These are phyloP conservation scores for Sordariomycetes sp. DNA, from an alignment of 2,329 filamentous ascomycete species.

Conservation along the genomic window DNA sequence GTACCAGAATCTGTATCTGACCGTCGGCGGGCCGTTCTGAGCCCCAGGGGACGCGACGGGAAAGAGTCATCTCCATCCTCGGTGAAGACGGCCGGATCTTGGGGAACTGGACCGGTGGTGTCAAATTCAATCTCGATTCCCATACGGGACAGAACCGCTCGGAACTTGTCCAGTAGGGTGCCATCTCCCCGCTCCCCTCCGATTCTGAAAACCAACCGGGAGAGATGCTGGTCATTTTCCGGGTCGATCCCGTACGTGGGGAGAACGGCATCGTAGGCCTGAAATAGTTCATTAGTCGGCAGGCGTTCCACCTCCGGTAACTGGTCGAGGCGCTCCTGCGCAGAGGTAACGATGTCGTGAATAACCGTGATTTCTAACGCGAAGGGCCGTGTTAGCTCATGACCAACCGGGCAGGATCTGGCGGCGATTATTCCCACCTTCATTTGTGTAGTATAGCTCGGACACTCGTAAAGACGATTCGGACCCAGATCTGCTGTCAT, in stretches of 20 bases:
- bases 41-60: not conserved
- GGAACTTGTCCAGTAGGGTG: slow-evolving; percentile 56
- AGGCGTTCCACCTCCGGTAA: slow-evolving; percentile 48
- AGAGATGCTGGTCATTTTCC: slow-evolving; percentile 63
- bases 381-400: not conserved
- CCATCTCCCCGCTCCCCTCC: slow-evolving; percentile 47
- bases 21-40: not conserved
- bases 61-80: not conserved
- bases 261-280: slow-evolving; percentile 68
- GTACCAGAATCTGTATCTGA: not conserved
- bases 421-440: slow-evolving; percentile 27
- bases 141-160: slow-evolving; percentile 51
- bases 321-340: slow-evolving; percentile 47
- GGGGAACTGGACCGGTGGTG: not conserved
- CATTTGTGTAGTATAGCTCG: slow-evolving; percentile 43
- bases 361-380: slow-evolving; percentile 61
- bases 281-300: slow-evolving; percentile 67
- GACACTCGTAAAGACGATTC: slow-evolving; percentile 11
- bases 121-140: slow-evolving; percentile 58
- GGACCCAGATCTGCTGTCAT: slow-evolving; percentile 18
- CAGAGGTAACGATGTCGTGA: slow-evolving; percentile 61
- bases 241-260: slow-evolving; percentile 54
- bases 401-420: not conserved
- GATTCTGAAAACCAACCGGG: slow-evolving; percentile 68
- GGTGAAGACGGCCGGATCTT: not conserved